A percentile compares a stretch with the other conserved stretches of the same genome.
These are phyloP conservation scores for Malassezia slooffiae DNA, from an alignment of 1,284 basidiomycete genomes.

Conservation along the genomic window DNA sequence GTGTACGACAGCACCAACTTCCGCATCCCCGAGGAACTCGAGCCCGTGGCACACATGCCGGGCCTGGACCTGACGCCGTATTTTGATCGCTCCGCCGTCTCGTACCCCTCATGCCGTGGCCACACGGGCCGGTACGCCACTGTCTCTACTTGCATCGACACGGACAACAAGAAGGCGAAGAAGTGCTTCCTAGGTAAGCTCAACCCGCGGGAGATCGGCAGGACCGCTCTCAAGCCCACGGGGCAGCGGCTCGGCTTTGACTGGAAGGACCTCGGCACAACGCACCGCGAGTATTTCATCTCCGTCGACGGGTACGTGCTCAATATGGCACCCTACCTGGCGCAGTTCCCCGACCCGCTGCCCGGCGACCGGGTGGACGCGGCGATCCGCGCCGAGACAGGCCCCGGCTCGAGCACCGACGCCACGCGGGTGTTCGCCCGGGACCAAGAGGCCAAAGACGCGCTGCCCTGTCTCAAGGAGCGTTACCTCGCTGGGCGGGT, in stretches of 20 bases:
- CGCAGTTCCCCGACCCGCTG: constrained; percentile 59
- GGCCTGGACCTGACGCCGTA: constrained; percentile 80
- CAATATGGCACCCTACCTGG: constrained; percentile 75
- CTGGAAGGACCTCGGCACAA: constrained; percentile 41
- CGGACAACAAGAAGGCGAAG: constrained; percentile 43
- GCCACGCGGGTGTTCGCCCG: constrained; percentile 54
- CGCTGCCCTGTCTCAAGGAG: constrained; percentile 35
- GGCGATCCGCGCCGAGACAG: constrained; percentile 57
- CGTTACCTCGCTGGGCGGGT: constrained; percentile 66
- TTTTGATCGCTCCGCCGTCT: constrained; percentile 51
- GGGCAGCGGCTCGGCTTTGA: constrained; percentile 34
- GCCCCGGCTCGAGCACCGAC: constrained; percentile 61
- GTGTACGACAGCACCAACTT: constrained; percentile 63
- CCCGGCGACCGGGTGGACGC: constrained; percentile 66
- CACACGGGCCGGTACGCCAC: constrained; percentile 54
- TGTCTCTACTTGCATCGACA: constrained; percentile 58
- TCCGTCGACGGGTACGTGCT: constrained; percentile 88
- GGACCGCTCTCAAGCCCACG: no score
- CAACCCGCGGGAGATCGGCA: no score
- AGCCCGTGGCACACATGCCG: constrained; percentile 27
- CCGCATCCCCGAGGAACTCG: constrained; percentile 48
- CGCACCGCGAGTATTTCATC: constrained; percentile 29
- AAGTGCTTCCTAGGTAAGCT: no score
- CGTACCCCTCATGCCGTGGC: constrained; percentile 55
- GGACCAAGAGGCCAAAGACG: constrained; percentile 18